Conservation (phyloP, 139 green algal genomes). For the Chlamydomonas incerta region DNA sequence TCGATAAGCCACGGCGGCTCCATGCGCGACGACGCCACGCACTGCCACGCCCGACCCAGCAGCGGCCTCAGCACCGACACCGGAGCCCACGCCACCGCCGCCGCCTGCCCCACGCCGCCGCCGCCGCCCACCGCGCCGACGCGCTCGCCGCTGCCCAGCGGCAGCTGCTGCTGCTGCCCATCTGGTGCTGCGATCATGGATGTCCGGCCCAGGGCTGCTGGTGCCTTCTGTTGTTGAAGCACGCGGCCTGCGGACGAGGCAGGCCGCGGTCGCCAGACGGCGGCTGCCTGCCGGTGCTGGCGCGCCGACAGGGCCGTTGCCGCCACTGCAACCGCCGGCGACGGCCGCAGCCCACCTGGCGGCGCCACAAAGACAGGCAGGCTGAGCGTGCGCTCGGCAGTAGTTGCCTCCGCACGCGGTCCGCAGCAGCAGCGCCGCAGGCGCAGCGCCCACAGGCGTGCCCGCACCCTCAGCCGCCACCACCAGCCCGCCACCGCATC, state of each 20-base stretch:
- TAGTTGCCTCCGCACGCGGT: not conserved
- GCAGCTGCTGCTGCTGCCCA: not conserved
- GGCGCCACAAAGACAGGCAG: not conserved
- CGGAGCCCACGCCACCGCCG: constrained; percentile 28
- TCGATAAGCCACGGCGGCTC: constrained; percentile 13
- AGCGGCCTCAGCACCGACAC: constrained; percentile 22
- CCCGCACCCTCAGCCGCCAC: not conserved
- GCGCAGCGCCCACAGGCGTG: not conserved
- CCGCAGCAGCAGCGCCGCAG: not conserved
- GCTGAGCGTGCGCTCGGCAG: no score
- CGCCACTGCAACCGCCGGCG: not conserved
- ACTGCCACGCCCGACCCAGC: constrained; percentile 3
- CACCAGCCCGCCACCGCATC: not conserved
- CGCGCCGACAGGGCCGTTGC: no score
- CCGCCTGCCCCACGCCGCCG: not conserved
- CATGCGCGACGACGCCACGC: not conserved
- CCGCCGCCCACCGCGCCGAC: not conserved
- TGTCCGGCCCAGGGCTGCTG: no score
- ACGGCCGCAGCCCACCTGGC: constrained; percentile 10
- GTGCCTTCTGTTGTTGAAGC: not conserved
- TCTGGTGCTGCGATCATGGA: no score
- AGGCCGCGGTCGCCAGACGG: no score
- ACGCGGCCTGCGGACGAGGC: not conserved
- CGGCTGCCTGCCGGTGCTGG: not conserved
- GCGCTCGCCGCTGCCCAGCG: not conserved